Conservation (phyloP, 345 rosid species). For the Rhizophora mangle region DNA sequence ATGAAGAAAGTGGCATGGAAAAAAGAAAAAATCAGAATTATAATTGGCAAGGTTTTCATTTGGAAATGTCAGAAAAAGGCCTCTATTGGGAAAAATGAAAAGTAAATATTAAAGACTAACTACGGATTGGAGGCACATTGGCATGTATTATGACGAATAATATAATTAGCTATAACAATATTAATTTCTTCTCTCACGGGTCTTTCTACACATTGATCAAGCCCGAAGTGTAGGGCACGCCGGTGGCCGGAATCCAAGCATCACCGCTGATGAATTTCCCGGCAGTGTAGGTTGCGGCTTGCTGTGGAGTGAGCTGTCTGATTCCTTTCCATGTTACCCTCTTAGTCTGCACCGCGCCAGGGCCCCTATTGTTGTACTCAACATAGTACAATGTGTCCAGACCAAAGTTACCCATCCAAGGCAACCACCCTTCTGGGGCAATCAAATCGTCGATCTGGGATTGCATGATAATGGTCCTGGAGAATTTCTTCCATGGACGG, state of each 20-base stretch:
- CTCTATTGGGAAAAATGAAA: no score
- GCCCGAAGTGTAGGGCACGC: constrained; percentile 47
- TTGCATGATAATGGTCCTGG: constrained; percentile 60
- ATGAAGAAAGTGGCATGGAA: no score
- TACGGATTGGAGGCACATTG: no score
- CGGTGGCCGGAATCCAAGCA: constrained; percentile 43
- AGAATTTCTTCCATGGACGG: constrained; percentile 61
- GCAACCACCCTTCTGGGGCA: constrained; percentile 61
- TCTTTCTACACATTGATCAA: constrained; percentile 16
- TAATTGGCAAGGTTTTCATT: no score
- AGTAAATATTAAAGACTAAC: no score
- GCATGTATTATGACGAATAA: no score
- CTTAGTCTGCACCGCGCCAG: constrained; percentile 40
- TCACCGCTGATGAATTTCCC: constrained; percentile 38
- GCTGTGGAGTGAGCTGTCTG: constrained; percentile 24
- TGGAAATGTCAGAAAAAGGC: no score
- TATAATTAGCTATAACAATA: background rate
- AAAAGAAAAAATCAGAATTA: no score
- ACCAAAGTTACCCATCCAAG: constrained; percentile 42
- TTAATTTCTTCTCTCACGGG: background rate
- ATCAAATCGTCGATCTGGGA: constrained; percentile 49
- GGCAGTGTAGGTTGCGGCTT: constrained; percentile 32
- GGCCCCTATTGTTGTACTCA: constrained; percentile 56
- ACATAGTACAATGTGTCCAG: constrained; percentile 56
- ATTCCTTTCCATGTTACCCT: constrained; percentile 63